Base-by-base conservation (phyloP, 2,329 filamentous ascomycete genomes). In the Cladobotryum protrusum region DNA sequence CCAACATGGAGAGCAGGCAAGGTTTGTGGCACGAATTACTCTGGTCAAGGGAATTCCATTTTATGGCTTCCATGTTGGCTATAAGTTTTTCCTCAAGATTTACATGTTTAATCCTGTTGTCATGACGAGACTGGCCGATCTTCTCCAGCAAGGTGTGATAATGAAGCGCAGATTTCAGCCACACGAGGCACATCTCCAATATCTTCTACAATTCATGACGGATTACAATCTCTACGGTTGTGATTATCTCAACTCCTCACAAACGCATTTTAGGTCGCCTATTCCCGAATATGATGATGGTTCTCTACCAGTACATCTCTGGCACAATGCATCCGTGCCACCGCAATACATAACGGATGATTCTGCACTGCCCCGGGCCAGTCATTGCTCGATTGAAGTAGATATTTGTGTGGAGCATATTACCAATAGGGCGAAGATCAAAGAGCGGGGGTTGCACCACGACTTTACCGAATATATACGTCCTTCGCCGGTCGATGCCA, bases 161-260 rank as follows among this genome's bases (percentile, higher is more conserved):
- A 81, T 97, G 80, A 88, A 88, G 63, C 81, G 79, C 52, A 78
- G 81, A 19, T 86, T 99, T 40, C 92, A 97, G 62, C 92, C 93
- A 0, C 95, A 93, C 63, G 93, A 99, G 69, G 90, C 88, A 15
- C 95, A 99, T 65, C 68, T 97, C 54, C 89, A 96, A 63, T 97
- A 91, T 64, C 72, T 96, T 8, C 76, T 93, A 9, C 95, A 99
- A 68, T 99, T 95, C 81, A 97, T 99, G 93, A 87, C 86, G 56
- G 95, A 99, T 66, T 99, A 95, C 73, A 99, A 96, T 63, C 74
- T 99, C 57, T 97, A 95, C 65, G 95, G 95, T 6, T 99, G 93
- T 63, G 85, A 83, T 49, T 95, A 92, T 60, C 82, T 97, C 56
- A 81, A 92, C 52, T 86, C 83, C 45, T 74, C 74, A 9, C 87